These are phyloP conservation scores for Nicotiana noctiflora DNA, from an alignment of 257 asterid genomes.

Conservation along the genomic window DNA sequence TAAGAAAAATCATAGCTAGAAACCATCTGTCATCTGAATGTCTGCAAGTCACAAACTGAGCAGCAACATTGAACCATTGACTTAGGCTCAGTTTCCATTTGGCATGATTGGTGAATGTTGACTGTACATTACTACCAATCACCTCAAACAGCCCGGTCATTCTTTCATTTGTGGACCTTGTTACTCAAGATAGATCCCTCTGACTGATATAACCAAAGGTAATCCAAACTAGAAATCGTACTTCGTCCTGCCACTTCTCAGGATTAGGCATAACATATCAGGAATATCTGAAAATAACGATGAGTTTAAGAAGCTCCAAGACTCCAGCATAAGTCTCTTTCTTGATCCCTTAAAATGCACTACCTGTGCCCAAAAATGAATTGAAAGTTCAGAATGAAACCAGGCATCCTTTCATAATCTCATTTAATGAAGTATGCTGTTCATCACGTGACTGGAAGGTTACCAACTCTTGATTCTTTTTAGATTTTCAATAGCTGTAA, in stretches of 20 bases:
- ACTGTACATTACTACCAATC: neutral
- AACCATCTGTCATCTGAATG: neutral
- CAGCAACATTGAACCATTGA: neutral
- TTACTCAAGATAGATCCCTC: neutral
- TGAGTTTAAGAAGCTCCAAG: constrained; percentile 64
- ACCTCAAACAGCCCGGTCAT: neutral
- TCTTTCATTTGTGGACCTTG: neutral
- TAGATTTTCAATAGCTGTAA: neutral
- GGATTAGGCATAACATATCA: constrained; percentile 77
- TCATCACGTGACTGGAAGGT: neutral
- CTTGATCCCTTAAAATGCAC: constrained; percentile 97
- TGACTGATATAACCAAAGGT: neutral
- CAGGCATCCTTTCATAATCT: neutral
- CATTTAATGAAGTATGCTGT: neutral
- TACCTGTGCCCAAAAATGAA: constrained; percentile 32
- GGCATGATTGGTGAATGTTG: neutral
- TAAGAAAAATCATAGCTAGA: neutral
- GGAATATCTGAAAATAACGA: constrained; percentile 42
- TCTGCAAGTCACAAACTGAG: neutral
- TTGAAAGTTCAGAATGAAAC: neutral
- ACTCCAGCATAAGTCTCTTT: constrained; percentile 89
- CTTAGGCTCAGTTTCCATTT: neutral
- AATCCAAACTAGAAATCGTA: constrained; percentile 55
- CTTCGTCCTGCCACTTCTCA: constrained; percentile 85
- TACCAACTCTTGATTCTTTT: neutral